Percentiles rank a stretch among this genome's conserved stretches.
Evolutionary conservation across 1,284 basidiomycete species (phyloP).

Genomic region (Inonotus obliquus): DNA sequence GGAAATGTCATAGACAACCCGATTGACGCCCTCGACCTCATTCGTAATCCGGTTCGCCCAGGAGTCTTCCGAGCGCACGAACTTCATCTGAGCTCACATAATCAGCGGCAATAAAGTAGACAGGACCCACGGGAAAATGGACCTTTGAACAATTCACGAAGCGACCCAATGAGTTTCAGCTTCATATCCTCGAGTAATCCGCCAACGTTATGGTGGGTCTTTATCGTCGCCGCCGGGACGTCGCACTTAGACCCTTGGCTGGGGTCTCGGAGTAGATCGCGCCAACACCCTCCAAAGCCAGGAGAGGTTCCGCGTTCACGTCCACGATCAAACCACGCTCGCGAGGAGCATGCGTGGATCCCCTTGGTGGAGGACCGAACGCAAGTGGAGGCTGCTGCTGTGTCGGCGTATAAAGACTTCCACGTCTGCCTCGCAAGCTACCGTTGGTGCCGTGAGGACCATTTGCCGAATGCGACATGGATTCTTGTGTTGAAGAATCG

Average conservation of each 20-base stretch:
- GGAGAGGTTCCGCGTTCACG: conserved; percentile 29
- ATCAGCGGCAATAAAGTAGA: neutral
- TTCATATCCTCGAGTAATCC: conserved; percentile 98
- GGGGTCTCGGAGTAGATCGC: conserved; percentile 24
- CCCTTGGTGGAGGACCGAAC: conserved; percentile 17
- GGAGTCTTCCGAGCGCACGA: conserved; percentile 84
- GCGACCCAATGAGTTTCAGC: conserved; percentile 96
- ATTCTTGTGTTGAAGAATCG: neutral
- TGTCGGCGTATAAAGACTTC: conserved; percentile 8
- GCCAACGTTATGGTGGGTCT: conserved; percentile 99
- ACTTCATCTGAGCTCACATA: conserved; percentile 76
- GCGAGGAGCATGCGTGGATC: conserved; percentile 26
- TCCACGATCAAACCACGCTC: conserved; percentile 36
- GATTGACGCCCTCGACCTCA: conserved; percentile 91
- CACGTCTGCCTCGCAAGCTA: conserved; percentile 15
- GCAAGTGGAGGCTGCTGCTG: conserved; percentile 7
- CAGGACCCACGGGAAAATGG: conserved; percentile 22
- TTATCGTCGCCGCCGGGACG: too few relatives aligned
- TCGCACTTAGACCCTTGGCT: conserved; percentile 95
- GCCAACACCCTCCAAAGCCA: conserved; percentile 40
- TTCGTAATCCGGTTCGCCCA: conserved; percentile 97
- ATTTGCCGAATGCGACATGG: neutral
- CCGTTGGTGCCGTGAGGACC: neutral
- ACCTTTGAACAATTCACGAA: conserved; percentile 99
- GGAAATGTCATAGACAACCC: conserved; percentile 94